Evolutionary conservation across 768 basidiomycete species (phyloP), one percentile per base, ranked within the genome.

Genomic region (Solioccasus polychromus): DNA sequence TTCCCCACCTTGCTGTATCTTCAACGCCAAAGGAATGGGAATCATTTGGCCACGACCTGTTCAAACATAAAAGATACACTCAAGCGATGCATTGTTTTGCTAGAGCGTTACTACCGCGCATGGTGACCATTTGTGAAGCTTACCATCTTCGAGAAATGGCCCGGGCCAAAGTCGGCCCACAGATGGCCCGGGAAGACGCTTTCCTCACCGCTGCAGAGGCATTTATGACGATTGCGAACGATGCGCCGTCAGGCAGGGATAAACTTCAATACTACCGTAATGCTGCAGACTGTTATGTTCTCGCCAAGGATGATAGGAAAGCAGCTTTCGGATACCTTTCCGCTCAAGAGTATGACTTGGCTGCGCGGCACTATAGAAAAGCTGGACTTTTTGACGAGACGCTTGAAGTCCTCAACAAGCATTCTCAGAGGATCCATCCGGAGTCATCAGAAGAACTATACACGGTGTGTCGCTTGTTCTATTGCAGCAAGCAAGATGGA

Each of bases 31-130:
- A 63, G 20, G 77, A 79, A 54, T 78, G 77, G 77, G 68, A 61
- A 4, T 55, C 60, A 19, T 71, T 63, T 15, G 76, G 74, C 1
- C 51, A 51, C 1, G 53, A 61, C 7, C 49, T 78, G 3, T 79
- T 78, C 55, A 52, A 64, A 7, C 55, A 66, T 15, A 57, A 64
- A 38, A 59, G 47, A 26, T 84, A 76, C 49, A 54, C 68, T 3
- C 77, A 83, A 48, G 79, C 83, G 0, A 73, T 71, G 66, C 69
- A 77, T 38, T 78, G 77, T 45, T 82, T 74, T 35, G 69, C 73
- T 37, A 70, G 74, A 3, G 83, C 83, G 1, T 61, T 50, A 2
- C 55, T 68, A 36, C 60, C 50, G 0, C 69, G 70, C 14, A 70
- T 82, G 59, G 71, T 62, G 14, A 68, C 60, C 3, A 69, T 81